Base-by-base conservation (phyloP, 2,329 filamentous ascomycete species). In the Juglanconis juglandina region DNA sequence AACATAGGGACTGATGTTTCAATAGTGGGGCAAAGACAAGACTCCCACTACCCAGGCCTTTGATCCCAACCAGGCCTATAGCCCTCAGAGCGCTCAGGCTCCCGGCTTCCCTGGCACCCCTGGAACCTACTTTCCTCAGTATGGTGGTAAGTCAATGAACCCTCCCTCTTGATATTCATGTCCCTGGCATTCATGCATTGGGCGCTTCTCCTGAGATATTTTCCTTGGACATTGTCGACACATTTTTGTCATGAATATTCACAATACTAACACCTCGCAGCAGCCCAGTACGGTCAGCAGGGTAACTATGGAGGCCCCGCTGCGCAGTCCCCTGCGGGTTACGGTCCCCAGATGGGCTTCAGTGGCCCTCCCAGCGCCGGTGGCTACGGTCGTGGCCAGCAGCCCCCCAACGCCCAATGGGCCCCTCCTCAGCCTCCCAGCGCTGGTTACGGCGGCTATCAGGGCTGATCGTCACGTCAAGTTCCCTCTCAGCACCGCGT, bases 1-100 rank as follows among this genome's bases (percentile, higher is more conserved):
- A n/a, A 46, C 60, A 13, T 53, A 24, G 7, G 46, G 5, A 46
- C 69, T 78, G 69, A 78, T 70, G 63, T 67, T 66, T 64, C 66
- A 68, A 44, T 72, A 98, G 94, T 99, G 95, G 95, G 95, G 95
- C 73, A 99, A 99, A 80, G 95, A 99, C 77, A 96, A 96, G 79
- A 92, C 93, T 56, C 92, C 95, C 34, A 92, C 87, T 69, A 85
- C 87, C 67, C 75, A 77, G 64, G 90, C 89, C 68, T 96, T 96
- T 69, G 91, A 91, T 68, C 94, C 90, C 72, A 87, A 90, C 68
- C 89, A 84, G 68, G 84, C 85, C 72, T 88, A 86, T 70, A 88
- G 85, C 68, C 86, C 93, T 57, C 90, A 93, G 73, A 91, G 87
- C 69, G 88, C 83, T 68, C 87, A 86, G 76, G 88, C 83, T 67